These are phyloP conservation scores for Sphaerulina vaccinii DNA, from an alignment of 2,329 filamentous ascomycete species.

Conservation along the genomic window DNA sequence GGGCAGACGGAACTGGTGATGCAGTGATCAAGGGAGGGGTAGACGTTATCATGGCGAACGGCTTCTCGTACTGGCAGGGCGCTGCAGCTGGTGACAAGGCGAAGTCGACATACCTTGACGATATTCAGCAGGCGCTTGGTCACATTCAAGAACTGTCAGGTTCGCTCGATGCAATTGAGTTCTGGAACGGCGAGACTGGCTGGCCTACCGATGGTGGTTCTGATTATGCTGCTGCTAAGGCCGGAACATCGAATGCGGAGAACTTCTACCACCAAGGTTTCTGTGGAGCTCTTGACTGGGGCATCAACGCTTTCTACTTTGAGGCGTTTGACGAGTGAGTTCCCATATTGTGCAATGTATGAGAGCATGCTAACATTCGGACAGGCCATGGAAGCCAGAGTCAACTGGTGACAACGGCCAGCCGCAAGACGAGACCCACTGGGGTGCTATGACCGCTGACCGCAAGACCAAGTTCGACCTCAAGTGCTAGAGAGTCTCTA, in stretches of 20 bases:
- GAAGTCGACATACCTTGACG: conserved; percentile 64
- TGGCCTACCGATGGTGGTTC: conserved; percentile 64
- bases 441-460: conserved; percentile 63
- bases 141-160: conserved; percentile 62
- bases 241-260: conserved; percentile 58
- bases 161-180: conserved; percentile 55
- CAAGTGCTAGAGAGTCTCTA: conserved; percentile 18
- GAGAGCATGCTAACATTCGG: conserved; percentile 4
- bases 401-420: conserved; percentile 63
- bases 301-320: conserved; percentile 69
- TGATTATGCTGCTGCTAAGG: conserved; percentile 61
- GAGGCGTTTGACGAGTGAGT: conserved; percentile 67
- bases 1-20: conserved; percentile 65
- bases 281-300: conserved; percentile 64
- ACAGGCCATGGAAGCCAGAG: conserved; percentile 60
- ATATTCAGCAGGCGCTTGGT: conserved; percentile 62
- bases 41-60: conserved; percentile 64
- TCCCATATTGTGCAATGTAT: not conserved
- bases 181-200: conserved; percentile 69
- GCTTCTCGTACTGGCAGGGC: conserved; percentile 72
- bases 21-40: conserved; percentile 60
- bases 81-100: conserved; percentile 49
- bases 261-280: conserved; percentile 62
- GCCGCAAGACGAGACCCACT: conserved; percentile 61
- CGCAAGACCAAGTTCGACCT: conserved; percentile 25